Evolutionary conservation across 192 early-diverging fungal species (phyloP).

Genomic region (Piromyces sp.): DNA sequence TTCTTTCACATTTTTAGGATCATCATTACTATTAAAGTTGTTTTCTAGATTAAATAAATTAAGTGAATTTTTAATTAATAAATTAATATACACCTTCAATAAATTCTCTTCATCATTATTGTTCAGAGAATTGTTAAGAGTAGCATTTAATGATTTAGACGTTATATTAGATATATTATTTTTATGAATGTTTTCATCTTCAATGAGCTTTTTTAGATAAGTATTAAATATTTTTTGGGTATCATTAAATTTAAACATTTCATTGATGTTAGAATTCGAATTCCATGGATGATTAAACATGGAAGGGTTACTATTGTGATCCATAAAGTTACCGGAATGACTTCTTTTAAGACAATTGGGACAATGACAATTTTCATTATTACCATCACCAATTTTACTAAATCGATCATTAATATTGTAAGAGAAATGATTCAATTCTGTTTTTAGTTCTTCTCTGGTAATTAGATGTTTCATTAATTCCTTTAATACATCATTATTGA

Average conservation of each 20-base stretch:
- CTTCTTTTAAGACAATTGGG: neutral
- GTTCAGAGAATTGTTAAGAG: too few relatives aligned
- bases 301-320: neutral
- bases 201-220: neutral
- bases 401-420: neutral
- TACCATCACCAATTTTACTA: neutral
- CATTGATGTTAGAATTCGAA: neutral
- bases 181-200: neutral
- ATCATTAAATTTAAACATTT: neutral
- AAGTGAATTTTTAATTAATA: neutral
- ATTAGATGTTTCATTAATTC: constrained; percentile 23
- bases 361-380: neutral
- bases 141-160: too few relatives aligned
- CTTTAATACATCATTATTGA: constrained; percentile 21
- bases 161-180: neutral
- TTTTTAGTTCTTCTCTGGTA: constrained; percentile 18
- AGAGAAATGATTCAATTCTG: neutral
- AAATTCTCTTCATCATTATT: neutral
- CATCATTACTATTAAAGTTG: neutral
- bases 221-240: neutral
- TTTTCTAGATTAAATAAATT: neutral
- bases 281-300: too few relatives aligned
- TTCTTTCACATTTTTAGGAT: too few relatives aligned
- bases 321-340: neutral
- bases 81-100: neutral